Base-by-base conservation (phyloP, 495 filamentous ascomycete genomes). In the Hypoxylon cercidicola region DNA sequence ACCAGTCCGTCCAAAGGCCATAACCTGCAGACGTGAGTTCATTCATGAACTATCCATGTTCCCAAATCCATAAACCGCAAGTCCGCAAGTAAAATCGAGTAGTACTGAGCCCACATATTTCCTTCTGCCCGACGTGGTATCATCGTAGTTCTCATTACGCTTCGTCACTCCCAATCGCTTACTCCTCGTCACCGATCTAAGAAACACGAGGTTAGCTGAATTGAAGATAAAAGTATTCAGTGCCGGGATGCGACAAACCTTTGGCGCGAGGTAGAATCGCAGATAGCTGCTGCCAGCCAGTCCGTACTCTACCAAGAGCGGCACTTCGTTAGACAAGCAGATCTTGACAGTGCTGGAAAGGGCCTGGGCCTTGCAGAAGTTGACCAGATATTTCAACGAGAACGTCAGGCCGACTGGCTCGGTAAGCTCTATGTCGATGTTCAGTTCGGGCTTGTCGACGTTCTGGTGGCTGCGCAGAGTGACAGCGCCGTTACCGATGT, bases 311-410 rank as follows among this genome's bases (percentile, higher is more conserved):
- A 99, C 95, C 55, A 97, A 81, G 68, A 99, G 87, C 19, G 95
- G 95, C 40, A 99, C 93, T 80, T 99, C 95, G 75, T 92, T 93
- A 46, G 93, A 97, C 48, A 99, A 84, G 79, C 90, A 93, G 68
- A 99, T 86, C 75, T 89, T 93, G 71, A 99, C 95, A 50, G 85
- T 84, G 72, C 73, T 79, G 55, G 93, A 95, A 54, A 99, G 81
- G 52, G 88, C 87, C 72, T 90, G 89, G 35, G 95, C 95, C 84
- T 99, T 99, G 88, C 95, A 98, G 84, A 99, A 99, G 85, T 97
- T 97, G 86, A 96, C 92, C 4, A 99, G 88, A 81, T 99, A 99
- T 79, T 99, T 99, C 68, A 98, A 90, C 43, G 95, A 97, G 86
- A 99, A 99, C 30, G 94, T 99, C 41, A 99, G 87, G 44, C 91